Base-by-base conservation (phyloP, 1,284 basidiomycete species). In the Xerocomus minutiporus region DNA sequence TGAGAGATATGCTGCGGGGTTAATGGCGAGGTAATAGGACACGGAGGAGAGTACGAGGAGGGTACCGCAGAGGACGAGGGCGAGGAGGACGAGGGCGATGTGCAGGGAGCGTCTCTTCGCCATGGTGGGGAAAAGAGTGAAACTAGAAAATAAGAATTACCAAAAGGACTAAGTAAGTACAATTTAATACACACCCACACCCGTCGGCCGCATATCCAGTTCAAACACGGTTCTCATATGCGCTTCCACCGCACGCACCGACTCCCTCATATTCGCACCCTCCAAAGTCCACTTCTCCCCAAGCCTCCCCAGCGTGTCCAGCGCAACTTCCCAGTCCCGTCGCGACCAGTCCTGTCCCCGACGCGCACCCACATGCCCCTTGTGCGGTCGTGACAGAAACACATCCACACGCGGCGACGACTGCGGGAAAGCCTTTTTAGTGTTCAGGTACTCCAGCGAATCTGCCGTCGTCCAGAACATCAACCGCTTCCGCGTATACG, bases 21-120 rank as follows among this genome's bases (percentile, higher is more conserved):
- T 83, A 67, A 98, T 93, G 60, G 85, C 82, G 61, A 98, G 91
- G 71, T 94, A 97, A 69, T 89, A 88, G 29, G 91, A 89, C 43
- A 97, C 83, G 26, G 92, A 91, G 13, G 89, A 89, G 66, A 99
- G 86, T 53, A 99, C 93, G 70, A 92, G 69, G 69, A 97, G 84
- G 29, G 96, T 98, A 48, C 95, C 95, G 36, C 92, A 64, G 53
- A 98, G 84, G 73, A 98, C 75, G 58, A 97, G 82, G 51, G 81
- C 88, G 59, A 97, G 84, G 59, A 97, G 68, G 63, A 82, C 78
- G 54, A 97, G 82, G 54, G 87, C 78, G 58, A 83, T 74, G 71
- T 88, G 82, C 51, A 91, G 70, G 7, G 80, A 72, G 62, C 86
- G 79, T 63, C 83, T 76, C 60, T 81, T 79, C 56, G 77, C 75